These are phyloP conservation scores for Boletus reticuloceps DNA, from an alignment of 768 basidiomycete genomes.

Conservation along the genomic window DNA sequence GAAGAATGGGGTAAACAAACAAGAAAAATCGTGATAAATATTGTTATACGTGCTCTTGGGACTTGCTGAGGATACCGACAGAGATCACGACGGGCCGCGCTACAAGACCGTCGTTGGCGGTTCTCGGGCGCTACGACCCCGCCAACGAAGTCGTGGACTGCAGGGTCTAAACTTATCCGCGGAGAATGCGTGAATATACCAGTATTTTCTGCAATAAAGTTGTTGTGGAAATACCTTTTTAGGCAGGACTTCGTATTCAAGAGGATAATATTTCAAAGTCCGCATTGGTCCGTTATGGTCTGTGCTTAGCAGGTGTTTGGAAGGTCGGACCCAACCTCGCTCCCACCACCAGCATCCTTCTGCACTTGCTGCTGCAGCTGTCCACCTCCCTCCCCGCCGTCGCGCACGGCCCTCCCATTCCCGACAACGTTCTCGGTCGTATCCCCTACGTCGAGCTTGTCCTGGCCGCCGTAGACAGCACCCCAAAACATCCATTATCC, in stretches of 20 bases:
- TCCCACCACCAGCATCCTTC: slow-evolving; percentile 55
- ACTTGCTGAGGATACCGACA: not conserved
- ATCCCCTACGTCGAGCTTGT: slow-evolving; percentile 18
- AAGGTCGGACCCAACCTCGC: slow-evolving; percentile 50
- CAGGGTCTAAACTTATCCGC: not conserved
- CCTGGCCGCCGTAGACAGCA: slow-evolving; percentile 27
- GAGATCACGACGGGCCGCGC: not conserved
- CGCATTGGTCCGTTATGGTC: slow-evolving; percentile 35
- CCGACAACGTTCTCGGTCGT: slow-evolving; percentile 25
- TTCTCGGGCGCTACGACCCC: not conserved
- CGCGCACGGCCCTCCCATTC: slow-evolving; percentile 38
- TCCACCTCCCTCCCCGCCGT: slow-evolving; percentile 45
- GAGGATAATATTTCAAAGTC: slow-evolving; percentile 29
- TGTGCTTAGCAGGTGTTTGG: slow-evolving; percentile 39
- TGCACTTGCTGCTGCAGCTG: slow-evolving; percentile 27
- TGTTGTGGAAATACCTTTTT: slow-evolving; percentile 8
- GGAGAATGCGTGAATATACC: slow-evolving; percentile 1
- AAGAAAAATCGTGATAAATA: not conserved
- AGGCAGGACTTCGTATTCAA: slow-evolving; percentile 17
- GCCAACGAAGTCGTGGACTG: not conserved
- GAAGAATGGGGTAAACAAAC: not conserved
- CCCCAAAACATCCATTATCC: slow-evolving; percentile 31
- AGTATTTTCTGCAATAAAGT: slow-evolving; percentile 22
- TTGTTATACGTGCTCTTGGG: too few relatives aligned
- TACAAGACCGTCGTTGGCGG: not conserved